Base-by-base conservation (phyloP, 2,329 filamentous ascomycete species). In the Fusarium devonianum region DNA sequence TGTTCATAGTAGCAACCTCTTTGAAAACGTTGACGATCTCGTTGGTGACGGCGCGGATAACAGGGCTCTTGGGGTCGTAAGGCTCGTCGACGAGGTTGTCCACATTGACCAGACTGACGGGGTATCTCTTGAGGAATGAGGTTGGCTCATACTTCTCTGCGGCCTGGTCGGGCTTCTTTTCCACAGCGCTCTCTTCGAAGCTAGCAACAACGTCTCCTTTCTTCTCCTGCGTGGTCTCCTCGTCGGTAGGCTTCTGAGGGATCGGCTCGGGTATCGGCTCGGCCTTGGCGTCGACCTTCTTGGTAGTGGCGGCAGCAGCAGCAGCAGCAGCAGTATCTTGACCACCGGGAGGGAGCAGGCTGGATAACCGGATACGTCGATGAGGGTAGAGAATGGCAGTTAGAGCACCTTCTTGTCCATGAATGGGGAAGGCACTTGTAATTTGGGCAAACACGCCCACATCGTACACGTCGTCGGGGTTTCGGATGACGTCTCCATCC, bases 11-110 rank as follows among this genome's bases (percentile, higher is more conserved):
- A 8, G 93, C 93, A 43, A 99, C 91, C 70, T 97, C 92, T 75
- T 97, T 97, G 79, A 97, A 97, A 1, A 96, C 94, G 70, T 97
- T 97, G 69, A 99, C 92, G 54, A 99, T 97, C 75, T 99, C 95
- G 67, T 93, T 96, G 38, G 93, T 94, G 34, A 99, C 86, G 10
- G 94, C 94, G 45, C 91, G 87, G 52, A 97, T 92, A 23, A 94
- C 86, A 13, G 88, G 87, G 66, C 89, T 94, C 73, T 93, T 95
- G 67, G 91, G 88, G 70, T 97, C 94, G 69, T 90, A 90, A 0
- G 92, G 87, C 66, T 96, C 89, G 66, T 99, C 94, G 1, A 80
- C 79, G 43, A 99, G 79, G 64, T 99, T 99, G 55, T 97, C 92
- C 28, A 97, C 92, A 63, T 96, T 95, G 61, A 96, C 94, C 41